A percentile compares a stretch with the other conserved stretches of the same genome.
These are phyloP conservation scores for Phlegmacium glaucopus DNA, from an alignment of 768 basidiomycete genomes.

Conservation along the genomic window DNA sequence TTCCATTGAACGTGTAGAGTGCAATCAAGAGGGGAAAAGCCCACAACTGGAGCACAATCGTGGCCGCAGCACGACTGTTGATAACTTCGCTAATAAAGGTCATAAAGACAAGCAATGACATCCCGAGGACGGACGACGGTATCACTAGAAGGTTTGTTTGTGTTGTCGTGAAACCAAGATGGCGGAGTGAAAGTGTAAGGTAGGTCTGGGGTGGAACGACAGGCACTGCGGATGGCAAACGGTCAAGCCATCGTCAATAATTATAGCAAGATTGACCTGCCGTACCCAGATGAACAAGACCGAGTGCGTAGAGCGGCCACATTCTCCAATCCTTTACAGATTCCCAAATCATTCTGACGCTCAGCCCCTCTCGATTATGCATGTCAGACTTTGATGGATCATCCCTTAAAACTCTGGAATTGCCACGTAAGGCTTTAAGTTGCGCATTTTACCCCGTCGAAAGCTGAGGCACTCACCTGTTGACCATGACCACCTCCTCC, in stretches of 20 bases:
- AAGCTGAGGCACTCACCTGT: constrained; percentile 29
- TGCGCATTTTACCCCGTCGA: neutral
- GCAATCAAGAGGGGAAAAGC: constrained; percentile 58
- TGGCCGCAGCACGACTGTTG: constrained; percentile 52
- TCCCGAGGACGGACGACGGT: constrained; percentile 54
- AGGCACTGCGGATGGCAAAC: constrained; percentile 38
- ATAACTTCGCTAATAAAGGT: constrained; percentile 52
- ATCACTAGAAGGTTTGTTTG: constrained; percentile 61
- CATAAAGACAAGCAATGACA: constrained; percentile 42
- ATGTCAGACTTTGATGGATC: constrained; percentile 66
- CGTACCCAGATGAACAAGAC: constrained; percentile 49
- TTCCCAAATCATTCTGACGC: constrained; percentile 42
- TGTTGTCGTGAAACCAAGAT: constrained; percentile 61
- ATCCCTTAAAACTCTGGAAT: constrained; percentile 48
- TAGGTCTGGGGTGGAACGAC: constrained; percentile 58
- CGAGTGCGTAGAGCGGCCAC: constrained; percentile 64
- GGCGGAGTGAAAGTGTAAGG: constrained; percentile 58
- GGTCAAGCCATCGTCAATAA: neutral
- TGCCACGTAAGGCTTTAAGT: neutral
- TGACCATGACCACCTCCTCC: constrained; percentile 65
- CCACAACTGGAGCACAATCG: constrained; percentile 57
- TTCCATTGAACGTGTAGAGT: constrained; percentile 44
- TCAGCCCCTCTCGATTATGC: constrained; percentile 70
- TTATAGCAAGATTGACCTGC: constrained; percentile 3
- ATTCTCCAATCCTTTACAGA: constrained; percentile 57